Conservation (phyloP, 192 early-diverging fungal species). For the Coemansia sp. region DNA sequence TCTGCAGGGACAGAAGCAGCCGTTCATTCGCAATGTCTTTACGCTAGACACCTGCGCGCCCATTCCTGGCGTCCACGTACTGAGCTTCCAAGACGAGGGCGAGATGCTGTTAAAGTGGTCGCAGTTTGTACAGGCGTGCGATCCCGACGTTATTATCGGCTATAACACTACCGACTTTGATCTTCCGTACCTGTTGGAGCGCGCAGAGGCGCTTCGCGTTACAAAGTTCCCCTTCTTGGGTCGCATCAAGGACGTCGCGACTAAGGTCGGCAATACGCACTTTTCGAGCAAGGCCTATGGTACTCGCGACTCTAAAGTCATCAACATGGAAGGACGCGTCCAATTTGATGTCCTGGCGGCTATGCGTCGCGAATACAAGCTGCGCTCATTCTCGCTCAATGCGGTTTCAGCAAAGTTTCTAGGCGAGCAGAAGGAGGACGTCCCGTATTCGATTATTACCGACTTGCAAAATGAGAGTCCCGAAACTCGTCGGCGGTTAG, state of each 20-base stretch:
- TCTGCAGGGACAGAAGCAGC: conserved; percentile 83
- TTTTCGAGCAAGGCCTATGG: conserved; percentile 96
- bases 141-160: conserved; percentile 93
- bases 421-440: conserved; percentile 98
- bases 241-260: conserved; percentile 58
- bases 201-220: conserved; percentile 77
- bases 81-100: conserved; percentile 77
- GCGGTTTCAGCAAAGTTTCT: conserved; percentile 95
- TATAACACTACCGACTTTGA: conserved; percentile 99
- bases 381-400: conserved; percentile 94
- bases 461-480: conserved; percentile 95
- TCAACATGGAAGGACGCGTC: conserved; percentile 89
- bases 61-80: conserved; percentile 87
- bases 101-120: conserved; percentile 83
- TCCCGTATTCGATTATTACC: conserved; percentile 97
- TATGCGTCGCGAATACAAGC: conserved; percentile 95
- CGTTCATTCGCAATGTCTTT: conserved; percentile 94
- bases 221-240: conserved; percentile 83
- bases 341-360: conserved; percentile 92
- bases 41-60: conserved; percentile 89
- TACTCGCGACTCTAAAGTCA: conserved; percentile 86
- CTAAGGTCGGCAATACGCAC: conserved; percentile 30
- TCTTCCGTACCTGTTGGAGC: conserved; percentile 92
- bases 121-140: conserved; percentile 83
- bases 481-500: conserved; percentile 91